Percentiles rank a stretch among this genome's conserved stretches.
phyloP scores from a whole-genome alignment of 1,284 basidiomycete genomes.

The Ganoderma meredithae region DNA sequence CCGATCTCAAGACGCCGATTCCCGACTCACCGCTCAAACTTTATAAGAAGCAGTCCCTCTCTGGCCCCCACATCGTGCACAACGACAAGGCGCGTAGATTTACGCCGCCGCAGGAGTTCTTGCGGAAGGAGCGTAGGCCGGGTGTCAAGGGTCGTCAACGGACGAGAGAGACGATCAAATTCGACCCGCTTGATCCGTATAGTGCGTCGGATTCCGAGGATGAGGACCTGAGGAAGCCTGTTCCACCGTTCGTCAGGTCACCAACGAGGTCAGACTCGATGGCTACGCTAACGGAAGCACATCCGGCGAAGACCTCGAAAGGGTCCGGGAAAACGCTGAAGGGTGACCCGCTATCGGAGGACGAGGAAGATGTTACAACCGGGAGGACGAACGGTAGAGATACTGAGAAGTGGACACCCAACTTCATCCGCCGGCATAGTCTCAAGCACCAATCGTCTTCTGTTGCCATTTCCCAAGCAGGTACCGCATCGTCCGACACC shows the following conservation, averaged over 20 bases:
- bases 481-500: conserved; percentile 22
- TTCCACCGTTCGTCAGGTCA: conserved; percentile 24
- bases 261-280: conserved; percentile 29
- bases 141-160: conserved; percentile 35
- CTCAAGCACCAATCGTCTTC: conserved; percentile 25
- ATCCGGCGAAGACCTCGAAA: conserved; percentile 10
- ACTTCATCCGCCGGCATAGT: conserved; percentile 41
- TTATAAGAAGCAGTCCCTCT: conserved; percentile 34
- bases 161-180: conserved; percentile 57
- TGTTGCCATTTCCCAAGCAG: conserved; percentile 22
- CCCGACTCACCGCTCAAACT: conserved; percentile 35
- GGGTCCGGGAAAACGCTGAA: conserved; percentile 1
- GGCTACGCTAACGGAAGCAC: conserved; percentile 29
- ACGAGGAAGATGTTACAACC: conserved; percentile 27
- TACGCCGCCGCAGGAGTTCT: conserved; percentile 29
- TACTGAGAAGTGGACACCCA: conserved; percentile 43
- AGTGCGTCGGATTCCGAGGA: conserved; percentile 44
- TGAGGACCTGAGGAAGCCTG: conserved; percentile 33
- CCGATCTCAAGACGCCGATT: conserved; percentile 38
- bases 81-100: conserved; percentile 18
- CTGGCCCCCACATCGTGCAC: conserved; percentile 6
- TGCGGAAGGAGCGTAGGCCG: conserved; percentile 38
- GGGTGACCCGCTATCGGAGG: conserved; percentile 23
- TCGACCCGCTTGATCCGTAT: conserved; percentile 48
- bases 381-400: conserved; percentile 15